These are phyloP conservation scores for Lachancea meyersii DNA, from an alignment of 805 yeast genomes.

Conservation along the genomic window DNA sequence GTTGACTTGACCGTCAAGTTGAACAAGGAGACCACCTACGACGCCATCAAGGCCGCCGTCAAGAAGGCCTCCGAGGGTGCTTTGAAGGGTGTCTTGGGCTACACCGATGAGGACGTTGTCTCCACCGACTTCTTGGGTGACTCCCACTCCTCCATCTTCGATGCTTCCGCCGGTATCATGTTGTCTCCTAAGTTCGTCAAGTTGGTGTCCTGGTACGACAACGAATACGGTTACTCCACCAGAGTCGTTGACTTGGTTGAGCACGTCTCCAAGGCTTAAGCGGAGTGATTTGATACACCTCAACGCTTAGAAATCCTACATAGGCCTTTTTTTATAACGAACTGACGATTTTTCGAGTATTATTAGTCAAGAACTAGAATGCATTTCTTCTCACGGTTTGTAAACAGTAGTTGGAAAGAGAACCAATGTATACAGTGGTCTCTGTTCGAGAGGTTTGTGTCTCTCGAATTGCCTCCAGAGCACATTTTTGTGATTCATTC, in stretches of 20 bases:
- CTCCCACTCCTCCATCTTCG: constrained; percentile 59
- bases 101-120: constrained; percentile 68
- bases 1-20: constrained; percentile 66
- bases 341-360: constrained; percentile 2
- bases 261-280: constrained; percentile 44
- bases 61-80: constrained; percentile 55
- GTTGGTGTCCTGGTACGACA: constrained; percentile 69
- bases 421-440: no score
- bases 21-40: constrained; percentile 52
- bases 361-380: no score
- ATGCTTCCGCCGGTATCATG: constrained; percentile 64
- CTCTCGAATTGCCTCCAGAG: no score
- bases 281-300: neutral
- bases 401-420: no score
- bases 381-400: no score
- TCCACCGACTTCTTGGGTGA: constrained; percentile 64
- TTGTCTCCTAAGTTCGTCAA: constrained; percentile 66
- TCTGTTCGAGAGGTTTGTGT: no score
- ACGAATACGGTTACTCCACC: constrained; percentile 35
- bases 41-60: constrained; percentile 54
- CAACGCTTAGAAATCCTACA: neutral
- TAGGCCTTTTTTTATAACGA: constrained; percentile 2
- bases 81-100: constrained; percentile 58
- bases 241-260: constrained; percentile 68
- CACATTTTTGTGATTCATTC: no score